A percentile compares a stretch with the other conserved stretches of the same genome.
Conservation (phyloP, 2,329 filamentous ascomycete species). For the Septoria linicola region DNA sequence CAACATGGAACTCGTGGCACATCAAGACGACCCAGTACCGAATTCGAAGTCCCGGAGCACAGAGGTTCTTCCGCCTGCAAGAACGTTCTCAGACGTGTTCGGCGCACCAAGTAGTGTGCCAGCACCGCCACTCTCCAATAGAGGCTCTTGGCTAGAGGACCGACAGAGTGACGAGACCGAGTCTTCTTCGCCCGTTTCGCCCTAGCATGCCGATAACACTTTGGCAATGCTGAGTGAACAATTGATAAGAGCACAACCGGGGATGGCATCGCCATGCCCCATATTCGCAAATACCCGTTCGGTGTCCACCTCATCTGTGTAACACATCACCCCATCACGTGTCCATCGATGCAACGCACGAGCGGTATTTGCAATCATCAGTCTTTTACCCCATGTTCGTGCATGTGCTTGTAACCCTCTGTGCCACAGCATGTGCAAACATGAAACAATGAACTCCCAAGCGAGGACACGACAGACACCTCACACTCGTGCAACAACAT, state of each 20-base stretch:
- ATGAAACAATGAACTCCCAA: background rate
- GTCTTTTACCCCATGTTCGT: background rate
- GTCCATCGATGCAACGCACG: background rate
- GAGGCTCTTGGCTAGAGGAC: conserved; percentile 2
- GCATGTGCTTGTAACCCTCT: background rate
- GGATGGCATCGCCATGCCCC: too few relatives aligned
- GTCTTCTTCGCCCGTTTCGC: background rate
- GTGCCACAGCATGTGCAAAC: background rate
- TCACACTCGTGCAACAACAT: background rate
- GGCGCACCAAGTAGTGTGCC: background rate
- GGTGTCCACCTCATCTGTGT: too few relatives aligned
- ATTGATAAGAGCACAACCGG: too few relatives aligned
- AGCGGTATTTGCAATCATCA: background rate
- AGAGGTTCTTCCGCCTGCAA: background rate
- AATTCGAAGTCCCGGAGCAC: background rate
- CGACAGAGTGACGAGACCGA: background rate
- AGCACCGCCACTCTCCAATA: conserved; percentile 1
- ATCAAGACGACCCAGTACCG: background rate
- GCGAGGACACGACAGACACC: background rate
- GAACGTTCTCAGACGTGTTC: background rate
- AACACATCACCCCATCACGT: too few relatives aligned
- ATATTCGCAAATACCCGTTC: too few relatives aligned
- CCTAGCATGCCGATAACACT: too few relatives aligned
- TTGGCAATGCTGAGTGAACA: too few relatives aligned
- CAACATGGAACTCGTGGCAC: background rate